These are phyloP conservation scores for Eucalyptus melliodora DNA, from an alignment of 345 rosid genomes.

Conservation along the genomic window DNA sequence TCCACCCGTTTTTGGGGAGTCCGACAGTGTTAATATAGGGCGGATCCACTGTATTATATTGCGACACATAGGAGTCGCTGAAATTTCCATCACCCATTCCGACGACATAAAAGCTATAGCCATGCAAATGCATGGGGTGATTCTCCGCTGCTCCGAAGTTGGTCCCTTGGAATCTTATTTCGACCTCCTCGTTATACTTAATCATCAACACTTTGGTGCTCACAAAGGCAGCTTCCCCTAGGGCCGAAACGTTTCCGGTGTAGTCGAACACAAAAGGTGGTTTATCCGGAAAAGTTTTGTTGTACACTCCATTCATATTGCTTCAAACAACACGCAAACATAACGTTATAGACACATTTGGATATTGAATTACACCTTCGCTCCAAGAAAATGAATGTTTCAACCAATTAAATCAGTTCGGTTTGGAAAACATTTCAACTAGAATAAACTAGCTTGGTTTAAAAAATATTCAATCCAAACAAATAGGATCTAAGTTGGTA, in stretches of 20 bases:
- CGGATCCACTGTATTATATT: neutral
- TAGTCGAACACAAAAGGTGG: neutral
- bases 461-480: neutral
- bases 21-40: neutral
- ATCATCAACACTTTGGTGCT: neutral
- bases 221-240: neutral
- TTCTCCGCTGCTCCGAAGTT: neutral
- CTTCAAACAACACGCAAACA: neutral
- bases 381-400: neutral
- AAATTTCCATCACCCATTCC: neutral
- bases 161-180: neutral
- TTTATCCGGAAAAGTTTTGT: neutral
- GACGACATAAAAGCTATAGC: neutral
- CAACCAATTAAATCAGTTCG: neutral
- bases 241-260: neutral
- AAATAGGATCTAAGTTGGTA: neutral
- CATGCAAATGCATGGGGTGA: neutral
- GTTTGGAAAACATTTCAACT: neutral
- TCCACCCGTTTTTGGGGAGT: neutral
- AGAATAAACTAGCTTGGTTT: neutral
- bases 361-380: neutral
- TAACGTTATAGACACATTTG: neutral
- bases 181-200: neutral
- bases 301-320: neutral
- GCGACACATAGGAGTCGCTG: neutral